Evolutionary conservation across 2,329 filamentous ascomycete genomes (phyloP).

Genomic region (Ambrosiella beaveri): DNA sequence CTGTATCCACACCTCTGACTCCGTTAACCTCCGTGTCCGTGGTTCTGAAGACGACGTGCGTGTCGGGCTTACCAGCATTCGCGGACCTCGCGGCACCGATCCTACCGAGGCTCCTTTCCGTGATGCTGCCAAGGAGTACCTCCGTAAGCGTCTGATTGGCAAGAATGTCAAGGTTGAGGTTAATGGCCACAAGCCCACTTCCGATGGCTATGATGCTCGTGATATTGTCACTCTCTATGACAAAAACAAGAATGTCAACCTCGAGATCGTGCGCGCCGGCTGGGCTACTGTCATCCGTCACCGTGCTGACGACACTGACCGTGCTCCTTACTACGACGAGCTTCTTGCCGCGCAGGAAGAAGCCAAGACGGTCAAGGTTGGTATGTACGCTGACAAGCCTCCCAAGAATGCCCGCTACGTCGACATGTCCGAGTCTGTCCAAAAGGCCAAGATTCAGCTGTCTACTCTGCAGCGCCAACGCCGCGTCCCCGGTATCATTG

Average conservation of each 20-base stretch:
- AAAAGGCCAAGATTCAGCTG: conserved; percentile 90
- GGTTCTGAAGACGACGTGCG: conserved; percentile 65
- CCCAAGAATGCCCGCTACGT: conserved; percentile 67
- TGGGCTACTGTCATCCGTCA: conserved; percentile 91
- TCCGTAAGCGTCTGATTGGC: conserved; percentile 84
- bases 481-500: conserved; percentile 81
- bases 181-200: conserved; percentile 79
- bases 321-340: conserved; percentile 86
- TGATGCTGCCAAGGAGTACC: conserved; percentile 88
- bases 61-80: conserved; percentile 80
- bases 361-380: conserved; percentile 76
- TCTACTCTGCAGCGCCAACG: conserved; percentile 77
- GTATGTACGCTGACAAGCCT: conserved; percentile 86
- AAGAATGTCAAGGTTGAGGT: conserved; percentile 84
- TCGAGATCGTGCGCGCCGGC: conserved; percentile 76
- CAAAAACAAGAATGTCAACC: conserved; percentile 72
- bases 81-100: conserved; percentile 80
- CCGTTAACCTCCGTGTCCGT: conserved; percentile 73
- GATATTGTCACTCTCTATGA: conserved; percentile 80
- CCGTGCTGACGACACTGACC: conserved; percentile 82
- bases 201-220: conserved; percentile 80
- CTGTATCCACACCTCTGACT: conserved; percentile 65
- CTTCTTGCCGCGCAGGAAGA: conserved; percentile 62
- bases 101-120: conserved; percentile 74
- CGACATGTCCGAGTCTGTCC: conserved; percentile 80